phyloP scores from a whole-genome alignment of 2,329 filamentous ascomycete species.

The Penicillium polonicum region DNA sequence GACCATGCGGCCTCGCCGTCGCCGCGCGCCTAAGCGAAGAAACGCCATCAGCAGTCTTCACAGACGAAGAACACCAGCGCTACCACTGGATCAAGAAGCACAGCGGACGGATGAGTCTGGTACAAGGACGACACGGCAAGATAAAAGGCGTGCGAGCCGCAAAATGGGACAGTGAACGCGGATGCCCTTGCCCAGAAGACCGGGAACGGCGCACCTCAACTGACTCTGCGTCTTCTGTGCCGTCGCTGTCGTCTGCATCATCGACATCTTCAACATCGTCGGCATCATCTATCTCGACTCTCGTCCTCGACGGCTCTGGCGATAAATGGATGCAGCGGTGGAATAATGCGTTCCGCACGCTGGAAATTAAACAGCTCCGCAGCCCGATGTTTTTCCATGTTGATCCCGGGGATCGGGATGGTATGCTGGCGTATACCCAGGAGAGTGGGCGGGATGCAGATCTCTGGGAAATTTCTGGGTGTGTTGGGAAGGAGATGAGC shows the following conservation, averaged over 20 bases:
- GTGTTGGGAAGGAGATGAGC: constrained; percentile 75
- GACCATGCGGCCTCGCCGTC: constrained; percentile 71
- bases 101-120: constrained; percentile 56
- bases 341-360: constrained; percentile 66
- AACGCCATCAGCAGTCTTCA: constrained; percentile 76
- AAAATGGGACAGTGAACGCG: constrained; percentile 26
- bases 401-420: constrained; percentile 72
- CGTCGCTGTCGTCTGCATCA: constrained; percentile 17
- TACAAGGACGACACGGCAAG: constrained; percentile 30
- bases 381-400: constrained; percentile 84
- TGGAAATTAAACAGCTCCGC: constrained; percentile 69
- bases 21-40: constrained; percentile 70
- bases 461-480: constrained; percentile 67
- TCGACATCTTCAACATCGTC: constrained; percentile 19
- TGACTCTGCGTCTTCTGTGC: constrained; percentile 21
- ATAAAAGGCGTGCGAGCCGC: constrained; percentile 30
- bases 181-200: constrained; percentile 5
- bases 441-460: constrained; percentile 61
- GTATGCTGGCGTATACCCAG: constrained; percentile 67
- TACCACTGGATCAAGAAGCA: constrained; percentile 75
- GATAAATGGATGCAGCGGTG: constrained; percentile 68
- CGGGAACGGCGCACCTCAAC: constrained; percentile 17
- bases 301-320: constrained; percentile 67
- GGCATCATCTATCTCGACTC: constrained; percentile 43
- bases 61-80: constrained; percentile 77